A percentile compares a stretch with the other conserved stretches of the same genome.
Conservation (phyloP, 2,329 filamentous ascomycete species). For the Sphaerulina populicola region DNA sequence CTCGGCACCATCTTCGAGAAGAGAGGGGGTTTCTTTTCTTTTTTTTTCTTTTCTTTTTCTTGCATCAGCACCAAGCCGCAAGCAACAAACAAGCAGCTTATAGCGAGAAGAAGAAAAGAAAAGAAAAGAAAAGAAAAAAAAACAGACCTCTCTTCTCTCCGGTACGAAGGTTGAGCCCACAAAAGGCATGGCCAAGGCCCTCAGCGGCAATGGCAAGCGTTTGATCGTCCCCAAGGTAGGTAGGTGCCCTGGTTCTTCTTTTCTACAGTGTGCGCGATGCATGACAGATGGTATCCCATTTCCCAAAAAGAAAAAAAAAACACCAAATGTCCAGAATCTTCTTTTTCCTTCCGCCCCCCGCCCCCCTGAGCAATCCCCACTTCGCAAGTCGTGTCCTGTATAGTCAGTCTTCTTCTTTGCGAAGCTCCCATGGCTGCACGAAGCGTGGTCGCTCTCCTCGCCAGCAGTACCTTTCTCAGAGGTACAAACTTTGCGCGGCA, state of each 20-base stretch:
- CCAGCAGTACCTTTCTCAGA: constrained; percentile 43
- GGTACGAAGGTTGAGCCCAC: constrained; percentile 6
- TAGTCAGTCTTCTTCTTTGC: too few relatives aligned
- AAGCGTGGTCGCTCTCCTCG: too few relatives aligned
- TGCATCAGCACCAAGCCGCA: constrained; percentile 8
- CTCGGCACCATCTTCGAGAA: too few relatives aligned
- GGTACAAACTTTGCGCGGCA: constrained; percentile 84
- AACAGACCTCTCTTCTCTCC: neutral
- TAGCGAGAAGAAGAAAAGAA: neutral
- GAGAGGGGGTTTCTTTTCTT: too few relatives aligned
- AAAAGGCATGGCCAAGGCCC: constrained; percentile 6
- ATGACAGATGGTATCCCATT: neutral
- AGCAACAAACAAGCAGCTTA: neutral
- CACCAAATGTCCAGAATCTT: neutral
- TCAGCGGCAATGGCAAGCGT: constrained; percentile 7
- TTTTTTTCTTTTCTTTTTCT: neutral
- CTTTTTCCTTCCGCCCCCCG: neutral
- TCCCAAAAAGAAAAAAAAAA: neutral
- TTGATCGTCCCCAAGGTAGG: neutral
- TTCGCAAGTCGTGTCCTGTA: too few relatives aligned
- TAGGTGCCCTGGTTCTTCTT: neutral
- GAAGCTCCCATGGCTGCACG: too few relatives aligned
- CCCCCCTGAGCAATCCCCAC: neutral
- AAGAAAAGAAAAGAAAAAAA: too few relatives aligned
- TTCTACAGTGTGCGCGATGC: neutral